Evolutionary conservation across 2,329 filamentous ascomycete genomes (phyloP), one percentile per base, ranked within the genome.

Genomic region (Fusarium kyushuense): DNA sequence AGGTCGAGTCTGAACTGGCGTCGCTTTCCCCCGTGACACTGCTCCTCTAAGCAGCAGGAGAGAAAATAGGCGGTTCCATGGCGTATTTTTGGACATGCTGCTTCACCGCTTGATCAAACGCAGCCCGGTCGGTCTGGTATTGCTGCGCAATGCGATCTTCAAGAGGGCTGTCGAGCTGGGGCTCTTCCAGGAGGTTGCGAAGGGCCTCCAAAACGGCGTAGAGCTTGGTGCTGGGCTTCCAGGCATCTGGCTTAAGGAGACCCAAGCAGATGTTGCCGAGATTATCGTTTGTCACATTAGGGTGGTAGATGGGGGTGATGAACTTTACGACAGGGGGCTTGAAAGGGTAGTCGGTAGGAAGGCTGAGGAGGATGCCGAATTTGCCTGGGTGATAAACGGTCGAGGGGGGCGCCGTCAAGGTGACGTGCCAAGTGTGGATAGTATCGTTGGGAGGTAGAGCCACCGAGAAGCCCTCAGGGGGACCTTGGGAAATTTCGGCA

Each of bases 291-390:
- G 91, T 93, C 62, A 97, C 88, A 81, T 97, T 97, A 43, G 94
- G 94, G 83, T 97, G 94, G 86, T 97, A 97, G 84, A 97, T 92
- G 81, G 94, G 95, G 52, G 94, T 97, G 70, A 84, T 82, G 86
- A 97, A 97, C 76, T 86, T 89, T 72, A 97, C 85, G 63, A 86
- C 83, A 17, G 94, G 94, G 23, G 93, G 89, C 81, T 96, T 96
- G 89, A 97, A 97, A 35, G 94, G 94, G 83, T 97, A 97, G 75
- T 93, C 90, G 72, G 84, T 81, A 16, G 94, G 93, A 13, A 97
- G 88, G 40, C 80, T 84, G 71, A 97, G 84, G 65, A 89, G 81
- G 64, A 97, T 81, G 70, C 87, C 87, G 86, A 93, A 97, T 70
- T 82, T 83, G 75, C 94, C 94, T 72, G 89, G 90, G 84, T 79